Conservation (phyloP, 148 eudicot genomes). For the Vaccinium darrowii region DNA sequence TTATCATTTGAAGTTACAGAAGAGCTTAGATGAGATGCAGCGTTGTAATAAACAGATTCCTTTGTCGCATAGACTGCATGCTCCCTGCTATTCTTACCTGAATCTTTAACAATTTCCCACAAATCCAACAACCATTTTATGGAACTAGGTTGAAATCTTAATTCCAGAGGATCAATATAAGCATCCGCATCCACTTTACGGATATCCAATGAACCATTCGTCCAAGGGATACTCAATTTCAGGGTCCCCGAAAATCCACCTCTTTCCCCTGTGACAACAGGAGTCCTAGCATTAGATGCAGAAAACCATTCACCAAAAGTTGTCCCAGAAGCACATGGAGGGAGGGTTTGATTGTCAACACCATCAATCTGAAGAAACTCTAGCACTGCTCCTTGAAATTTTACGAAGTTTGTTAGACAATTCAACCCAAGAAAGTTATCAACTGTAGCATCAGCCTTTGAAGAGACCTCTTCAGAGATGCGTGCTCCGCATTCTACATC, state of each 20-base stretch:
- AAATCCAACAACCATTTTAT: slow-evolving; percentile 52
- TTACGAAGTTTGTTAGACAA: slow-evolving; percentile 64
- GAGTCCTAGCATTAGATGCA: slow-evolving; percentile 40
- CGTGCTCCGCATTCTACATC: slow-evolving; percentile 79
- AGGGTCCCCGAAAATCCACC: slow-evolving; percentile 82
- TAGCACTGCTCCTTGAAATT: slow-evolving; percentile 69
- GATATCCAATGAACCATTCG: slow-evolving; percentile 83
- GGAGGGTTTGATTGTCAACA: slow-evolving; percentile 29
- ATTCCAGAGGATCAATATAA: slow-evolving; percentile 55
- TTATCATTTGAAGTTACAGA: slow-evolving; percentile 30
- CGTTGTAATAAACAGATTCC: slow-evolving; percentile 29
- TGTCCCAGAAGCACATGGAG: slow-evolving; percentile 33
- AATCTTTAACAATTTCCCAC: slow-evolving; percentile 49
- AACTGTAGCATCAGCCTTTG: slow-evolving; percentile 21
- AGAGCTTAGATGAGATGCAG: slow-evolving; percentile 34
- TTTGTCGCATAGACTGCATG: slow-evolving; percentile 18
- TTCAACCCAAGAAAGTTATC: slow-evolving; percentile 58
- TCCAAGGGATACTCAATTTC: slow-evolving; percentile 80
- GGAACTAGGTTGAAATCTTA: slow-evolving; percentile 64
- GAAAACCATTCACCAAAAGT: slow-evolving; percentile 29
- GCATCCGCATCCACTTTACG: slow-evolving; percentile 82
- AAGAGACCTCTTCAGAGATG: slow-evolving; percentile 50
- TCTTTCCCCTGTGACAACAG: slow-evolving; percentile 56
- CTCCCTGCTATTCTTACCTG: slow-evolving; percentile 27
- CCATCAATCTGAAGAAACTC: slow-evolving; percentile 69